Conservation (phyloP, 2,329 filamentous ascomycete species). For the Mycosphaerelloides madeirae region DNA sequence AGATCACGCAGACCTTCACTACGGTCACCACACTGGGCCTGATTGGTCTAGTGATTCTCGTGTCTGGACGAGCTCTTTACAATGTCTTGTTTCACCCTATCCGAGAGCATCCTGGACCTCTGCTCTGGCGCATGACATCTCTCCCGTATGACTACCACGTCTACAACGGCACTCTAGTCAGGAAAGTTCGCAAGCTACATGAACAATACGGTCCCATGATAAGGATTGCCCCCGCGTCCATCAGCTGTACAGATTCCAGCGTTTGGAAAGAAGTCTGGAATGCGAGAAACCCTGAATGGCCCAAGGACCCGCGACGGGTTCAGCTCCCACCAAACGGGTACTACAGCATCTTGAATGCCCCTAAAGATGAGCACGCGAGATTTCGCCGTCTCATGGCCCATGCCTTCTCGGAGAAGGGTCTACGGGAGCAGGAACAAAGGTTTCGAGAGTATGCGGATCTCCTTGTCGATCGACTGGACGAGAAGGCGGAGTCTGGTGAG, state of each 20-base stretch:
- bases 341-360: slow-evolving; percentile 11
- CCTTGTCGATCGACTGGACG: slow-evolving; percentile 27
- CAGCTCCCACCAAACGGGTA: slow-evolving; percentile 31
- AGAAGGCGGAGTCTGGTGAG: slow-evolving; percentile 11
- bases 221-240: slow-evolving; percentile 44
- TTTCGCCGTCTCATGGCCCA: slow-evolving; percentile 15
- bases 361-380: slow-evolving; percentile 9
- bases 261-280: slow-evolving; percentile 43
- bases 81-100: slow-evolving; percentile 43
- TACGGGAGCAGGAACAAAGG: slow-evolving; percentile 35
- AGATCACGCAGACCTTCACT: too few species aligned
- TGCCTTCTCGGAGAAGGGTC: slow-evolving; percentile 26
- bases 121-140: slow-evolving; percentile 12
- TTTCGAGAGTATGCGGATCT: slow-evolving; percentile 37
- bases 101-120: slow-evolving; percentile 36
- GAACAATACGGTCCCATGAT: slow-evolving; percentile 40
- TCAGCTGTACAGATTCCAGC: slow-evolving; percentile 39
- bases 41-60: slow-evolving; percentile 1
- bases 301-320: slow-evolving; percentile 10
- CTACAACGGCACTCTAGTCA: slow-evolving; percentile 7
- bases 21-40: background rate
- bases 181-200: slow-evolving; percentile 26
- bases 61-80: slow-evolving; percentile 27
- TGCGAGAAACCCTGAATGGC: slow-evolving; percentile 12
- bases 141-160: slow-evolving; percentile 10